Base-by-base conservation (phyloP, 2,329 filamentous ascomycete species). In the Cordyceps farinosa region DNA sequence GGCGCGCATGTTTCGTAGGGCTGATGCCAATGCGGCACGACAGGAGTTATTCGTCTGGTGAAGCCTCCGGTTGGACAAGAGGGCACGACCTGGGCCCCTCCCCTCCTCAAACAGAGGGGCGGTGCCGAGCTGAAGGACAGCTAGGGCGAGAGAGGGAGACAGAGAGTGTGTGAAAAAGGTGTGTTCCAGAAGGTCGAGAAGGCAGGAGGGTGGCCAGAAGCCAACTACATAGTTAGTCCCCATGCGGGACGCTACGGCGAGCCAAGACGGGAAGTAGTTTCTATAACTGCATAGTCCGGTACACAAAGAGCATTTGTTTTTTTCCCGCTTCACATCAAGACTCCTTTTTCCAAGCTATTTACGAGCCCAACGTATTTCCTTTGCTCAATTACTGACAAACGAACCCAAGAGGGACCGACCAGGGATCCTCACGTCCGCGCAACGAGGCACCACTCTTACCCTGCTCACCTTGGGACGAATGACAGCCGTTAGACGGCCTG, bases 381-480 rank as follows among this genome's bases (percentile, higher is more conserved):
- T 22, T 22, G 22, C 22, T 22, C 1, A 22, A 22, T 22, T 22
- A 22, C 22, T 22, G 22, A 22, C 22, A 22, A 22, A 38, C 34
- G 34, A 22, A 38, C 34, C 34, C 34, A 40, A 40, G 13, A 9
- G 38, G 11, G 22, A 22, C 38, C 10, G 38, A 11, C 36, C 6
- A 3, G 8, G 38, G 11, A 3, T 13, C 11, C 9, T 13, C 38
- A 40, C 15, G 38, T 40, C 45, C 48, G 48, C 48, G 48, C 58
- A 42, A 53, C 36, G 38, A n/a, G 29, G 47, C 11, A 61, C 58
- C 58, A 61, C 47, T 30, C 5, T 45, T 42, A 38, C 38, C 58
- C 58, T 51, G 57, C 58, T 61, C 58, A 61, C 58, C 58, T 53
- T 61, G 58, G 58, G 48, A 53, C 58, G 58, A 61, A 61, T 61